Conservation (phyloP, 495 filamentous ascomycete species). For the Penicillium riverlandense region DNA sequence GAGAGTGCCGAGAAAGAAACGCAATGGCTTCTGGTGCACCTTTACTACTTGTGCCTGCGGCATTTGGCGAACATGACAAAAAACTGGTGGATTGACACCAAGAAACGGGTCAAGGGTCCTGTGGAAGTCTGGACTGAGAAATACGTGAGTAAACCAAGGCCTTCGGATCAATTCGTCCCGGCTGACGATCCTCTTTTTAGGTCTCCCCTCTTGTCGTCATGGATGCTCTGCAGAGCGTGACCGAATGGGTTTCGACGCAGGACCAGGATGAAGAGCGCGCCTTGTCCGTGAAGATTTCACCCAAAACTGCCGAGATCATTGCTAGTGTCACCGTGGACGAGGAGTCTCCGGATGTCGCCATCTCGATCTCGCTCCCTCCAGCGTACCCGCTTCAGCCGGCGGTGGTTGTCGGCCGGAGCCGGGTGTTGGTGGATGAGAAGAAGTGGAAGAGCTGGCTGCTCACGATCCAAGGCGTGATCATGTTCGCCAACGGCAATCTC, state of each 20-base stretch:
- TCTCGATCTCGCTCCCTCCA: constrained; percentile 69
- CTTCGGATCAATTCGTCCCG: background rate
- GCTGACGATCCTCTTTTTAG: constrained; percentile 13
- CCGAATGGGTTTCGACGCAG: constrained; percentile 56
- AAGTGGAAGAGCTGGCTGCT: constrained; percentile 85
- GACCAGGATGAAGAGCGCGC: constrained; percentile 58
- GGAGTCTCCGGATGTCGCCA: constrained; percentile 65
- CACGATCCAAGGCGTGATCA: constrained; percentile 86
- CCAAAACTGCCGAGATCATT: constrained; percentile 62
- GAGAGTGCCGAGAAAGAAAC: constrained; percentile 60
- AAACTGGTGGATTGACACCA: constrained; percentile 75
- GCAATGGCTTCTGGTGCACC: constrained; percentile 74
- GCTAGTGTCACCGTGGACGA: constrained; percentile 86
- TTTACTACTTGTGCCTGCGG: constrained; percentile 76
- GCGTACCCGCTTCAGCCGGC: constrained; percentile 76
- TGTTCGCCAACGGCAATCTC: constrained; percentile 77
- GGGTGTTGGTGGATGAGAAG: constrained; percentile 79
- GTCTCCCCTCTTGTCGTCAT: constrained; percentile 76
- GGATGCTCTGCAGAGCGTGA: constrained; percentile 63
- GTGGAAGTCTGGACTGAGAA: constrained; percentile 78
- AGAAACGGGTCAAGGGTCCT: constrained; percentile 65
- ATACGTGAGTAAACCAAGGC: constrained; percentile 36
- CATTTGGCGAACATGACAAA: constrained; percentile 72
- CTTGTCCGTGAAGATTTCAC: constrained; percentile 64
- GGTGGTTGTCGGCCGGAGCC: constrained; percentile 65